Conservation (phyloP, 495 filamentous ascomycete species). For the Penicillium simplicissimum region DNA sequence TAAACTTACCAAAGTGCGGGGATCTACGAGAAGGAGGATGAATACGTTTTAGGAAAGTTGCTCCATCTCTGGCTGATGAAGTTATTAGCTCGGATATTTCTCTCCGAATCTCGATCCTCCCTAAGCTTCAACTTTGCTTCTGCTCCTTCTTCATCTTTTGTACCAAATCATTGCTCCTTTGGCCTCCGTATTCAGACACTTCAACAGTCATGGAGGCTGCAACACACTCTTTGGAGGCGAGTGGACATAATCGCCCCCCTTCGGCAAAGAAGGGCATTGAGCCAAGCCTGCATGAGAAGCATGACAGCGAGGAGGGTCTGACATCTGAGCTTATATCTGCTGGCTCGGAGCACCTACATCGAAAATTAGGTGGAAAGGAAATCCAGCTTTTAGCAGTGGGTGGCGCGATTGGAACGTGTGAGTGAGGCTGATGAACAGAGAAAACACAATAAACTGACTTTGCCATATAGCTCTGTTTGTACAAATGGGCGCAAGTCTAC, state of each 20-base stretch:
- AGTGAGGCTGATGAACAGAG: neutral
- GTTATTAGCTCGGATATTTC: neutral
- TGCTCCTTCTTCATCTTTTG: neutral
- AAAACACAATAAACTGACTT: neutral
- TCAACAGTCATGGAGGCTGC: constrained; percentile 5
- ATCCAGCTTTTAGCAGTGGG: constrained; percentile 73
- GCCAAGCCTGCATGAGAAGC: constrained; percentile 4
- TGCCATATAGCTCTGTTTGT: constrained; percentile 59
- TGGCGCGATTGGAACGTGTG: constrained; percentile 67
- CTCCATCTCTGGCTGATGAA: constrained; percentile 1
- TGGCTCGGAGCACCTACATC: constrained; percentile 43
- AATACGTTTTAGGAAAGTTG: constrained; percentile 7
- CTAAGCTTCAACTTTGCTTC: neutral
- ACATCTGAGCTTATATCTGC: constrained; percentile 24
- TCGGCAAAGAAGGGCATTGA: constrained; percentile 5
- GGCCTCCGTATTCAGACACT: neutral
- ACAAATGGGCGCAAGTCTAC: constrained; percentile 64
- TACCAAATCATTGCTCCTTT: neutral
- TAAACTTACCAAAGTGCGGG: neutral
- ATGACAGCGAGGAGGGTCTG: constrained; percentile 16
- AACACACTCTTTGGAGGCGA: neutral
- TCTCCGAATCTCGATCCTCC: neutral
- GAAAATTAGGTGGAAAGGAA: constrained; percentile 58
- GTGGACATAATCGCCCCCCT: neutral
- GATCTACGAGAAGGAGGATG: constrained; percentile 1